Evolutionary conservation across 2,329 filamentous ascomycete species (phyloP).

Genomic region (Anthostomella pinea): DNA sequence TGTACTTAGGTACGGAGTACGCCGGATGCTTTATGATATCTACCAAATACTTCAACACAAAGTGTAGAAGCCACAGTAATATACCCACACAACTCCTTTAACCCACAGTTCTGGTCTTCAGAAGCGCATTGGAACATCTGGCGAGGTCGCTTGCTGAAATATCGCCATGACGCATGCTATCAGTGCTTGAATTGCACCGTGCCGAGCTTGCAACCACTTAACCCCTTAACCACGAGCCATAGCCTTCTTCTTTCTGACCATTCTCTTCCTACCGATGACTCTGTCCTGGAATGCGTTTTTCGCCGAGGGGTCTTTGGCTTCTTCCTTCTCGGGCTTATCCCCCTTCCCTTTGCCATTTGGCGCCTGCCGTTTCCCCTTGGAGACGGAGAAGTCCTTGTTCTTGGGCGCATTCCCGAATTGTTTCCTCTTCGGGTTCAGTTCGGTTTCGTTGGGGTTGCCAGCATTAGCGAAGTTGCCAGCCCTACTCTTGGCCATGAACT

Average conservation of each 20-base stretch:
- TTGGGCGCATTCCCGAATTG: constrained; percentile 12
- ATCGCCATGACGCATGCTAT: not conserved
- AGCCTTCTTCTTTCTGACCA: constrained; percentile 69
- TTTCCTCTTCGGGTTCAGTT: constrained; percentile 8
- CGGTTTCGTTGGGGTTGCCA: constrained; percentile 11
- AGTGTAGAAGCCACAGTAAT: no score
- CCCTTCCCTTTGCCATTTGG: constrained; percentile 11
- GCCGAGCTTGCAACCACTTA: not conserved
- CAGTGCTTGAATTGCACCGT: not conserved
- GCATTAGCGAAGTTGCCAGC: not conserved
- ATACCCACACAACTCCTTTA: no score
- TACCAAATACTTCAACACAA: no score
- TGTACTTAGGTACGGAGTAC: no score
- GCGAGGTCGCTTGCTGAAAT: no score
- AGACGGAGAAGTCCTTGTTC: constrained; percentile 34
- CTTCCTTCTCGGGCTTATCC: constrained; percentile 18
- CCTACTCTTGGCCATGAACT: constrained; percentile 41
- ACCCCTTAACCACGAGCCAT: constrained; percentile 32
- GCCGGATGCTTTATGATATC: no score
- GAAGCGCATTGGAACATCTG: no score
- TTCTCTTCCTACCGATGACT: constrained; percentile 82
- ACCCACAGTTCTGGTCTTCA: no score
- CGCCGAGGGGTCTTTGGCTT: constrained; percentile 23
- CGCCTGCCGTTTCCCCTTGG: constrained; percentile 25
- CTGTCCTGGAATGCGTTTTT: constrained; percentile 57